Base-by-base conservation (phyloP, 2,329 filamentous ascomycete genomes). In the Epichloe baconii region DNA sequence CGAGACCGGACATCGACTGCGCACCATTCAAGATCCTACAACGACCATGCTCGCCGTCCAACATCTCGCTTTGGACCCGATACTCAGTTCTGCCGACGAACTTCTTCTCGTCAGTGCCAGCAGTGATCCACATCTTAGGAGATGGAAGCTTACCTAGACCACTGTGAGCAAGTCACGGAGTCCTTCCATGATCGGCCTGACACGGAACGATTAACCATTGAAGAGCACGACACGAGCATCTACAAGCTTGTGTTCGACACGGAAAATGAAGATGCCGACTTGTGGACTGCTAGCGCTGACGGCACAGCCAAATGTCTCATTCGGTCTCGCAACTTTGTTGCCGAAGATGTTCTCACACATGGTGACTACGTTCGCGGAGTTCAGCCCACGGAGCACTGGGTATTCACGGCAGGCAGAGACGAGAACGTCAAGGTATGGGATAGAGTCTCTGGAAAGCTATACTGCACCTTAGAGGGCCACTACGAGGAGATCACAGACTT, bases 371-470 rank as follows among this genome's bases (percentile, higher is more conserved):
- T 97, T 34, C 81, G 88, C 53, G 87, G 89, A 52, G 78, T 97
- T 21, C 80, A 82, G 8, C 76, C 91, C 41, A 81, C 80, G 1
- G 84, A 85, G 4, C 78, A 82, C 19, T 91, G 87, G 82, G 80
- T 93, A 12, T 69, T 95, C 42, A 96, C 93, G 1, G 90, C 86
- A 2, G 95, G 93, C 52, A 77, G 93, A 57, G 88, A 96, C 61
- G 93, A 98, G 68, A 82, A 95, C 59, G 76, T 98, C 53, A 86
- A 94, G 59, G 78, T 97, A 8, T 98, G 91, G 91, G 85, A 95
- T 64, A 70, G 77, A 45, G 63, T 80, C 54, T 83, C 80, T 8
- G 88, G 87, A 4, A 81, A 84, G 63, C 71, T 94, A 35, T 78
- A 85, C 62, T 86, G 86, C 64, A 77, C 78, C 7, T 82, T 91